A percentile compares a stretch with the other conserved stretches of the same genome.
Evolutionary conservation across 768 basidiomycete genomes (phyloP).

Genomic region (Mycena maculata): DNA sequence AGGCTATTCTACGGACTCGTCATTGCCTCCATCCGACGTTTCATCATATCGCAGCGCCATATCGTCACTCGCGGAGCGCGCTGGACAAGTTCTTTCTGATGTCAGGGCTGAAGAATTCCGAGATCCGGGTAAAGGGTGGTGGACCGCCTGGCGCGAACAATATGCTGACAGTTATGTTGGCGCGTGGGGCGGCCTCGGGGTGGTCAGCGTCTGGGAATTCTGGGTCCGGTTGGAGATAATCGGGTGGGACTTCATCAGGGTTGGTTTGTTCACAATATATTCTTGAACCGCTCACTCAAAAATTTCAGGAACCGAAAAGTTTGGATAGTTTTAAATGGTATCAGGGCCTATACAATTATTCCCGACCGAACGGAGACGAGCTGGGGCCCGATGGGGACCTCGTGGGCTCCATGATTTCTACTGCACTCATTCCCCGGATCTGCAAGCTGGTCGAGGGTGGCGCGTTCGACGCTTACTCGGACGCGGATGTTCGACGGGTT

Average conservation of each 20-base stretch:
- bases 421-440: slow-evolving; percentile 80
- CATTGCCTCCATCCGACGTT: slow-evolving; percentile 72
- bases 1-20: slow-evolving; percentile 90
- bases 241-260: slow-evolving; percentile 90
- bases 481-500: slow-evolving; percentile 65
- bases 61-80: slow-evolving; percentile 60
- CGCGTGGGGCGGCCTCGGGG: slow-evolving; percentile 95
- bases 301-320: slow-evolving; percentile 61
- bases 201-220: slow-evolving; percentile 94
- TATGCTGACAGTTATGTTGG: slow-evolving; percentile 86
- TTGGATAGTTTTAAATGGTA: slow-evolving; percentile 91
- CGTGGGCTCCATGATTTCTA: slow-evolving; percentile 89
- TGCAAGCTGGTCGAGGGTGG: slow-evolving; percentile 83
- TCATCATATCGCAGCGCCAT: slow-evolving; percentile 77
- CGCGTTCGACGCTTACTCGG: slow-evolving; percentile 85
- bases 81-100: slow-evolving; percentile 76
- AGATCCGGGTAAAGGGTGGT: slow-evolving; percentile 77
- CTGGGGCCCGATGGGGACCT: slow-evolving; percentile 89
- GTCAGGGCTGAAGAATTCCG: slow-evolving; percentile 87
- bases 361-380: slow-evolving; percentile 59
- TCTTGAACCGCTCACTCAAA: neutral
- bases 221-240: slow-evolving; percentile 90
- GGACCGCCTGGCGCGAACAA: slow-evolving; percentile 77
- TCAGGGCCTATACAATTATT: slow-evolving; percentile 80
- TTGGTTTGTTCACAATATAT: slow-evolving; percentile 37